A percentile compares a stretch with the other conserved stretches of the same genome.
phyloP scores from a whole-genome alignment of 2,329 filamentous ascomycete species.

The Leptographium radiaticola region DNA sequence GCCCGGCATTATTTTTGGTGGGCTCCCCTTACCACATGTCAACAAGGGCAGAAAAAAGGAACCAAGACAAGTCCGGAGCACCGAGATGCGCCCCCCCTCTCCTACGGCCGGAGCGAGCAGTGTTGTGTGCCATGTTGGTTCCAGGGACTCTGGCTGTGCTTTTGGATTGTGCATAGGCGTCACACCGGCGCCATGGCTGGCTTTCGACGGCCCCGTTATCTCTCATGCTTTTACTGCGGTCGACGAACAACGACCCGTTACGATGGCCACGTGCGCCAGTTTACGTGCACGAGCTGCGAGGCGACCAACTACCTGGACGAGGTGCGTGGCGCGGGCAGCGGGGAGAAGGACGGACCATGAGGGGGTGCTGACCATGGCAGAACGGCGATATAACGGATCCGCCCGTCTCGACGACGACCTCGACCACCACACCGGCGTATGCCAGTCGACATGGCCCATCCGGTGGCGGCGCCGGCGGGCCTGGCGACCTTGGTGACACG shows the following conservation, averaged over 20 bases:
- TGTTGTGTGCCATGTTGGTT: neutral
- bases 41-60: neutral
- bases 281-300: conserved; percentile 67
- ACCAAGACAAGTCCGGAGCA: neutral
- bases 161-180: neutral
- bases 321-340: conserved; percentile 32
- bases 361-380: conserved; percentile 26
- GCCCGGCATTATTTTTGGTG: conserved; percentile 11
- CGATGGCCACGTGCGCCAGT: conserved; percentile 47
- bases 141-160: neutral
- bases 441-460: conserved; percentile 25
- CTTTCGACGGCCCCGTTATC: conserved; percentile 26
- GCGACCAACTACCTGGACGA: conserved; percentile 82
- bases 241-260: conserved; percentile 47
- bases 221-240: conserved; percentile 79
- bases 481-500: neutral
- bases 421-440: conserved; percentile 31
- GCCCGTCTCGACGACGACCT: conserved; percentile 46
- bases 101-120: neutral
- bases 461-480: conserved; percentile 13
- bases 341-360: too few relatives aligned
- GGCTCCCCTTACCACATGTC: neutral
- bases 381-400: conserved; percentile 85
- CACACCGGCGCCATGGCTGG: conserved; percentile 25
- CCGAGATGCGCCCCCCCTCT: neutral